phyloP scores from a whole-genome alignment of 2,329 filamentous ascomycete genomes.

The Lithohypha guttulata region DNA sequence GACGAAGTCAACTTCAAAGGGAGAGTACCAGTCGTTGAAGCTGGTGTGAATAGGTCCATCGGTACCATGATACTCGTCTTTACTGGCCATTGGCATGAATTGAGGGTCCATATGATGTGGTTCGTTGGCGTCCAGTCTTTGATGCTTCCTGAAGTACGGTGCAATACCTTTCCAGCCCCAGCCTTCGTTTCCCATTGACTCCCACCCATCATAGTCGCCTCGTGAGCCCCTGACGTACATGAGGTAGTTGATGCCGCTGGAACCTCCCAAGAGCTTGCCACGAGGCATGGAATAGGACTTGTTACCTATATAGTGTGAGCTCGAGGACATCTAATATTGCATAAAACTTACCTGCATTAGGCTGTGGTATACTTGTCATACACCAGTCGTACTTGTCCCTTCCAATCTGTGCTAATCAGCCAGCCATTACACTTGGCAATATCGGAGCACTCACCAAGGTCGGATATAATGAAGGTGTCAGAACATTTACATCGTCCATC shows the following conservation, averaged over 20 bases:
- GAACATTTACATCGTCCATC: constrained; percentile 23
- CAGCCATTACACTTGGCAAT: too few species aligned
- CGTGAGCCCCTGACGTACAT: constrained; percentile 14
- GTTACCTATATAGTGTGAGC: too few species aligned
- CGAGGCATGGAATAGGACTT: constrained; percentile 21
- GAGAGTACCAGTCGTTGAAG: constrained; percentile 27
- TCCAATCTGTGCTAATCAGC: too few species aligned
- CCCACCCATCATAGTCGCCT: constrained; percentile 30
- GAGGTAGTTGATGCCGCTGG: constrained; percentile 26
- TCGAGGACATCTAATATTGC: too few species aligned
- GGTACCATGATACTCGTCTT: constrained; percentile 19
- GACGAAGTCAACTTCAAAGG: constrained; percentile 29
- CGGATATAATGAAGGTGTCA: constrained; percentile 20
- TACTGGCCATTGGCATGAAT: constrained; percentile 23
- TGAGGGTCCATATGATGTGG: constrained; percentile 18
- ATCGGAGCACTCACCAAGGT: too few species aligned
- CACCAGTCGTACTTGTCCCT: constrained; percentile 18
- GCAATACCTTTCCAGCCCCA: constrained; percentile 26
- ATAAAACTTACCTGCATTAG: too few species aligned
- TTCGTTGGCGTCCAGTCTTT: constrained; percentile 22
- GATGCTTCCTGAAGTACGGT: constrained; percentile 23
- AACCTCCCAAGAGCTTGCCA: constrained; percentile 26
- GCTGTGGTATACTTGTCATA: constrained; percentile 15
- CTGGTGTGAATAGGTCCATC: constrained; percentile 22
- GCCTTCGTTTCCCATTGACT: constrained; percentile 26